Evolutionary conservation across 2,329 filamentous ascomycete genomes (phyloP), one percentile per base, ranked within the genome.

Genomic region (Leptographium flavum): DNA sequence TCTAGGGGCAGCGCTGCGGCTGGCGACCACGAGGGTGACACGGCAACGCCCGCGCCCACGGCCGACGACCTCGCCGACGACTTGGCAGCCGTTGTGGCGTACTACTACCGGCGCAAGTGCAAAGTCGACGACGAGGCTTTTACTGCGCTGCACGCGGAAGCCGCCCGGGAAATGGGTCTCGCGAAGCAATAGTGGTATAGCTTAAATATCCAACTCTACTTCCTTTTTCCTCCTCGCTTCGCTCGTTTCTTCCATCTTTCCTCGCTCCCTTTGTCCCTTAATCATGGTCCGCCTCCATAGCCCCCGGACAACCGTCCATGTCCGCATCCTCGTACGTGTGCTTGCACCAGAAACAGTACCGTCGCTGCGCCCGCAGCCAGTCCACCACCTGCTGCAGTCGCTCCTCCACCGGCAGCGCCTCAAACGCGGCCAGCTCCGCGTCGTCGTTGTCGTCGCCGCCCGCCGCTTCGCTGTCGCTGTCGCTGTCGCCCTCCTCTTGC

Each of bases 341-440:
- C 60, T 95, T 96, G 64, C 92, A 98, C 84, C 88, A 98, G 59
- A 95, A 94, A 65, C 92, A 98, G 59, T 98, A 98, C 38, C 70
- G 63, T 56, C 87, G 76, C 56, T 74, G 73, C 41, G 77, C 68
- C 32, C 92, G 74, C 45, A 98, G 61, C 61, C 84, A 79, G 17
- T 65, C 60, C 10, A 94, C 71, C 14, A 93, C 61, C 53, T 68
- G 76, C 9, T 67, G 64, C 50, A 96, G 63, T 52, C 77, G 75
- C 54, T 93, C 82, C 2, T 66, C 65, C 2, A 77, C 68, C 21
- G 79, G 73, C 38, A 90, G 65, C 2, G 72, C 74, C 55, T 87
- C 79, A 55, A 94, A 95, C 46, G 76, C 80, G 25, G 88, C 80
- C 47, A 96, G 64, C 59, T 94, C 87, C 5, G 72, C 59, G 55